A percentile compares a stretch with the other conserved stretches of the same genome.
phyloP scores from a whole-genome alignment of 2,329 filamentous ascomycete genomes.

The Saccharata proteae region DNA sequence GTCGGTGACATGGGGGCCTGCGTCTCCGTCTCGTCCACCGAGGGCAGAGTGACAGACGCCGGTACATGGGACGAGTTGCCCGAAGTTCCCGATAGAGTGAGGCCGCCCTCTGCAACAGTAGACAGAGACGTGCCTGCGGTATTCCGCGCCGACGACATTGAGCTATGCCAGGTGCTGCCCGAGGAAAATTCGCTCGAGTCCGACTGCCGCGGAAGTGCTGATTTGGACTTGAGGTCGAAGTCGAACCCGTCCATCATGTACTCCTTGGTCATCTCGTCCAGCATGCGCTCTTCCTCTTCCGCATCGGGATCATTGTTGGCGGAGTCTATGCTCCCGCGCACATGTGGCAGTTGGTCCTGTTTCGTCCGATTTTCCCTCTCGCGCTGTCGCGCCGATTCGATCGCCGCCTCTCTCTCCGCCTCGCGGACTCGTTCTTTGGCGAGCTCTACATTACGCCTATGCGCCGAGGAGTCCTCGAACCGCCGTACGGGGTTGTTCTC shows the following conservation, averaged over 20 bases:
- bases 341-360: conserved; percentile 33
- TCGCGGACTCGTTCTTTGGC: conserved; percentile 66
- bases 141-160: conserved; percentile 58
- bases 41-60: too few relatives aligned
- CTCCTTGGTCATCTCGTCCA: conserved; percentile 81
- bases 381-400: conserved; percentile 47
- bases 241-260: conserved; percentile 76
- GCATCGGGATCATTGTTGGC: conserved; percentile 23
- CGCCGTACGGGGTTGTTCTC: conserved; percentile 27
- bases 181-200: conserved; percentile 66
- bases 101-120: conserved; percentile 57
- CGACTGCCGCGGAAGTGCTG: conserved; percentile 61
- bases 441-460: conserved; percentile 51
- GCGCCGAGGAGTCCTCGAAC: conserved; percentile 11
- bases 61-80: too few relatives aligned
- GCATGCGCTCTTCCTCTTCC: conserved; percentile 38
- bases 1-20: too few relatives aligned
- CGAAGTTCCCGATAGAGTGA: too few relatives aligned
- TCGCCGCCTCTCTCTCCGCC: conserved; percentile 56
- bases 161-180: conserved; percentile 68
- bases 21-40: neutral
- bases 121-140: conserved; percentile 57
- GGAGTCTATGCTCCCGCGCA: conserved; percentile 16
- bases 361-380: conserved; percentile 37
- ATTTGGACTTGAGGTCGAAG: conserved; percentile 56